Conservation (phyloP, 2,329 filamentous ascomycete genomes). For the Colletotrichum nymphaeae region DNA sequence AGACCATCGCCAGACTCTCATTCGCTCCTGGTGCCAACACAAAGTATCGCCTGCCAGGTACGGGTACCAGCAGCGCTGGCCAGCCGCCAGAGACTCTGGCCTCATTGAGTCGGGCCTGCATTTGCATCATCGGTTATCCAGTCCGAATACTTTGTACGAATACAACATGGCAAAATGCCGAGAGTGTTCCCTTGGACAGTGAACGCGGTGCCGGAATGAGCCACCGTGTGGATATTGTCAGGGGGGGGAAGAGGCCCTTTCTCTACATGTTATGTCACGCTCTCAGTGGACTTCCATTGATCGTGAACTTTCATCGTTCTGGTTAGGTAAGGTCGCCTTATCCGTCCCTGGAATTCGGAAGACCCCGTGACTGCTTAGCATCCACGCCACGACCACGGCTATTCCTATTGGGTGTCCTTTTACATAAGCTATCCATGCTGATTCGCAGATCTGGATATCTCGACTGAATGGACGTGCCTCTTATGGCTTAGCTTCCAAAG, state of each 20-base stretch:
- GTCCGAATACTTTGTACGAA: background rate
- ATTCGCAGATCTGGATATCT: background rate
- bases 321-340: background rate
- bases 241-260: constrained; percentile 20
- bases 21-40: background rate
- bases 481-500: constrained; percentile 28
- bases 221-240: background rate
- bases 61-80: background rate
- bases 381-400: background rate
- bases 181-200: background rate
- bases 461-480: background rate
- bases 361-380: background rate
- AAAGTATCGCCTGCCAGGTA: constrained; percentile 7
- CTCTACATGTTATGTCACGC: background rate
- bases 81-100: background rate
- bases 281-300: background rate
- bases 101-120: background rate
- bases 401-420: background rate
- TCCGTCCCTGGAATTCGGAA: background rate
- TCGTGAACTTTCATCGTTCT: background rate
- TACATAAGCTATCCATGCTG: constrained; percentile 6
- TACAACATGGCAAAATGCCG: background rate
- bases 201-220: background rate
- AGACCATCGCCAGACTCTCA: background rate
- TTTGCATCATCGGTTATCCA: background rate